Conservation (phyloP, 2,329 filamentous ascomycete species). For the Fusarium sarcochroum region DNA sequence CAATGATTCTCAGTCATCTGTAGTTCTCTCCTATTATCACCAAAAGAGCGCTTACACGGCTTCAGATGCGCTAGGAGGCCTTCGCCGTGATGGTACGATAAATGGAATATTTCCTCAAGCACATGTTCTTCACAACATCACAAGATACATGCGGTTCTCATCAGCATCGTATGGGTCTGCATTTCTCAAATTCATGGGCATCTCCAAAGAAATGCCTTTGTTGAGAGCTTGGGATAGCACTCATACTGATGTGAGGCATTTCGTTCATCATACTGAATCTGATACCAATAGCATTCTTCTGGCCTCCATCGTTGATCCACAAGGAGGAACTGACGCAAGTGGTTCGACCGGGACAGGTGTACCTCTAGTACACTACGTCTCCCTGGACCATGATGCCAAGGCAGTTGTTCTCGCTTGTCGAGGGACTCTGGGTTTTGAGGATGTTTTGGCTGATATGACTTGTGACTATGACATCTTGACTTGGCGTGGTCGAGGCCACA, state of each 20-base stretch:
- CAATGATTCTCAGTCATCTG: slow-evolving; percentile 68
- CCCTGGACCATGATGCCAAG: slow-evolving; percentile 78
- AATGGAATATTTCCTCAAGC: slow-evolving; percentile 71
- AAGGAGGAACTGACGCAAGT: slow-evolving; percentile 75
- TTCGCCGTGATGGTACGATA: slow-evolving; percentile 67
- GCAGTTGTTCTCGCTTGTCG: slow-evolving; percentile 81
- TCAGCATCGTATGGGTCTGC: slow-evolving; percentile 76
- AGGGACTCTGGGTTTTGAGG: slow-evolving; percentile 80
- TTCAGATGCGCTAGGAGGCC: slow-evolving; percentile 62
- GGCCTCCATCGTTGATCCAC: slow-evolving; percentile 78
- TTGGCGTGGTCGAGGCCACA: slow-evolving; percentile 75
- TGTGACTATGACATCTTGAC: slow-evolving; percentile 78
- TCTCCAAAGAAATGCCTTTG: slow-evolving; percentile 65
- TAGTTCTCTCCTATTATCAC: slow-evolving; percentile 65
- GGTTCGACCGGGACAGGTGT: slow-evolving; percentile 76
- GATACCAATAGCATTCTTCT: slow-evolving; percentile 72
- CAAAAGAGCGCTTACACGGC: slow-evolving; percentile 64
- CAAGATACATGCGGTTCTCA: slow-evolving; percentile 75
- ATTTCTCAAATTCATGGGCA: slow-evolving; percentile 74
- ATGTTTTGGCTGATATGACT: slow-evolving; percentile 80
- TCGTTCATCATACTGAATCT: slow-evolving; percentile 73
- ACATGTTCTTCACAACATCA: slow-evolving; percentile 73
- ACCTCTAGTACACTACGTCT: slow-evolving; percentile 80
- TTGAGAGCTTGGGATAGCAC: slow-evolving; percentile 61
- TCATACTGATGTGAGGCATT: slow-evolving; percentile 73